Evolutionary conservation across 768 basidiomycete species (phyloP), one percentile per base, ranked within the genome.

Genomic region (Psilocybe azurescens): DNA sequence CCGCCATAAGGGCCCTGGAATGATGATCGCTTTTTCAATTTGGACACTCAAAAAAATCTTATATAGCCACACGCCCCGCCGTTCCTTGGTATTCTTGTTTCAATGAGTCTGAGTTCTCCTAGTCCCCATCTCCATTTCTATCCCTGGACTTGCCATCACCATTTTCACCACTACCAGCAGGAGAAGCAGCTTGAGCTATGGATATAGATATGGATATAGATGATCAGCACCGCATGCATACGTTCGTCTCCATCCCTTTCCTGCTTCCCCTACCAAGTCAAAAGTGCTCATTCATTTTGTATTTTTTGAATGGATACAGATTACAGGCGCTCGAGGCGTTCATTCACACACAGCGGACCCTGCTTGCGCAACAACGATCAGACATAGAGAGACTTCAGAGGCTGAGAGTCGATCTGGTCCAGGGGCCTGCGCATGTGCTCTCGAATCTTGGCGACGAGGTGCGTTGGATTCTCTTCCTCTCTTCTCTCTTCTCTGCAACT

Each of bases 321-420:
- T 73, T 86, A 67, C 81, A 89, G 73, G 88, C 88, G 78, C 88
- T 93, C 67, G 82, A 86, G 67, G 76, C 76, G 52, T 93, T 87
- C 74, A 82, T 93, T 63, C 78, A 83, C 58, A 77, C 83, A 46
- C 91, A 93, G 74, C 83, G 75, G 71, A 70, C 77, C 18, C 66
- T 90, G 36, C 83, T 93, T 44, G 79, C 81, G 53, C 82, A 83
- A 33, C 88, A 89, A 30, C 82, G 85, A 63, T 74, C 81, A 65
- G 90, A 92, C 75, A 83, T 93, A 70, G 82, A 81, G 54, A 75
- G 79, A 20, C 79, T 93, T 20, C 78, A 78, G 51, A 70, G 70
- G 44, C 76, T 72, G n/a, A 63, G 61, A 50, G 48, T 49, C 16
- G 69, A 65, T 54, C 28, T 72, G 18, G 33, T 56, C 3, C 63